These are phyloP conservation scores for Diaporthe batatas DNA, from an alignment of 2,329 filamentous ascomycete genomes.

Conservation along the genomic window DNA sequence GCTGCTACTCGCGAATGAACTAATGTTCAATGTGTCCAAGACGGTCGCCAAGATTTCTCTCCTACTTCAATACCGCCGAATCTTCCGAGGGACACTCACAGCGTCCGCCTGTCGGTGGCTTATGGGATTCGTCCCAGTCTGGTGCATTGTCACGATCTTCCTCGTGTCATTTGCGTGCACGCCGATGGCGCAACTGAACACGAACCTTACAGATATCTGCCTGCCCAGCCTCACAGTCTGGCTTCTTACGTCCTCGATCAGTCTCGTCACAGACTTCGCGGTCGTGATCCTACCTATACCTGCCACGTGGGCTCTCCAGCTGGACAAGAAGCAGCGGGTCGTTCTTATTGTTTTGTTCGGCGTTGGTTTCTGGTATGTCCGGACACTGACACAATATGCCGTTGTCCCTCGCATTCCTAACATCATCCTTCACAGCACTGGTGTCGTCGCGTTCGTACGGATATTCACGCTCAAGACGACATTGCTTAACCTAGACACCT, in stretches of 20 bases:
- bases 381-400: background rate
- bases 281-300: conserved; percentile 48
- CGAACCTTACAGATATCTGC: conserved; percentile 44
- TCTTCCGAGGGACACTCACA: conserved; percentile 50
- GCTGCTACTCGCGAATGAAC: conserved; percentile 51
- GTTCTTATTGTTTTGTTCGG: conserved; percentile 46
- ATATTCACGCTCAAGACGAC: conserved; percentile 49
- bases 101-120: conserved; percentile 45
- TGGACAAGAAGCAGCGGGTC: conserved; percentile 46
- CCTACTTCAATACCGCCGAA: conserved; percentile 55
- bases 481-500: conserved; percentile 44
- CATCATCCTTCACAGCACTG: conserved; percentile 42
- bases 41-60: conserved; percentile 54
- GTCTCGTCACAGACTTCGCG: conserved; percentile 48
- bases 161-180: conserved; percentile 50
- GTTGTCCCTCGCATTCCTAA: background rate
- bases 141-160: conserved; percentile 49
- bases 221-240: conserved; percentile 48
- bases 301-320: conserved; percentile 45
- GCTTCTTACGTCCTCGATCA: conserved; percentile 49
- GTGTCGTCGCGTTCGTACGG: conserved; percentile 48
- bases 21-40: conserved; percentile 52
- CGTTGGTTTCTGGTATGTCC: conserved; percentile 48
- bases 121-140: conserved; percentile 47
- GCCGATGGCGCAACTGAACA: conserved; percentile 47